phyloP scores from a whole-genome alignment of 2,329 filamentous ascomycete genomes.

The Pseudocercospora crystallina region DNA sequence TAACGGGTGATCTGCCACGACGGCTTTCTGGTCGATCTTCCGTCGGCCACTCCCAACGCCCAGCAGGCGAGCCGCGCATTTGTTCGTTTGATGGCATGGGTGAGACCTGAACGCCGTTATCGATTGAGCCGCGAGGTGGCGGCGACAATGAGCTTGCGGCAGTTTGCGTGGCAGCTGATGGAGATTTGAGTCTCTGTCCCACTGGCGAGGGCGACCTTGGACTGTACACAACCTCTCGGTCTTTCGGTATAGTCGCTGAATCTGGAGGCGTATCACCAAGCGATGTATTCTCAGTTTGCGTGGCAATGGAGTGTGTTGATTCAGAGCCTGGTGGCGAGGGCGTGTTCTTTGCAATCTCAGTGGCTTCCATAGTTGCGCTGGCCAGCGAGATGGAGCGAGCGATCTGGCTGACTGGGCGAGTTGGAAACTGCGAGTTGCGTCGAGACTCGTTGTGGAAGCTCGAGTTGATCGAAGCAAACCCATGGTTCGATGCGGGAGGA shows the following conservation, averaged over 20 bases:
- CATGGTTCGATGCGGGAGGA: constrained; percentile 5
- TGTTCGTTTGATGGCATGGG: not conserved
- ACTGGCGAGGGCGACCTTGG: constrained; percentile 8
- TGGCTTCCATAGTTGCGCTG: constrained; percentile 15
- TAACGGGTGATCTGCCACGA: not conserved
- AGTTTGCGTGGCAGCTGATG: constrained; percentile 12
- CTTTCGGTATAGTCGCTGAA: constrained; percentile 5
- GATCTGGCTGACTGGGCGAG: constrained; percentile 5
- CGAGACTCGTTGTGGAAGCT: constrained; percentile 7
- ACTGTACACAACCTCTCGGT: constrained; percentile 15
- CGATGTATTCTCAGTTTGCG: constrained; percentile 12
- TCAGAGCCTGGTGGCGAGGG: constrained; percentile 14
- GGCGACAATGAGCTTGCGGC: constrained; percentile 10
- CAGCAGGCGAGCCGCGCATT: not conserved
- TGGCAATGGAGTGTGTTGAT: constrained; percentile 15
- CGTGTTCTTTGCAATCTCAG: constrained; percentile 14
- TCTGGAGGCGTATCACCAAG: constrained; percentile 4
- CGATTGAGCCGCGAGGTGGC: constrained; percentile 8
- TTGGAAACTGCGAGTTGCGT: constrained; percentile 13
- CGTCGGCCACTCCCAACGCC: constrained; percentile 8
- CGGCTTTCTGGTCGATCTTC: not conserved
- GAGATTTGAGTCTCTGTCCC: constrained; percentile 7
- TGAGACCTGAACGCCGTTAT: constrained; percentile 7
- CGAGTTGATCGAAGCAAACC: constrained; percentile 6
- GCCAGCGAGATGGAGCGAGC: constrained; percentile 12